Percentiles rank a stretch among this genome's conserved stretches.
phyloP scores from a whole-genome alignment of 2,329 filamentous ascomycete species.

The Aspergillus sp. region DNA sequence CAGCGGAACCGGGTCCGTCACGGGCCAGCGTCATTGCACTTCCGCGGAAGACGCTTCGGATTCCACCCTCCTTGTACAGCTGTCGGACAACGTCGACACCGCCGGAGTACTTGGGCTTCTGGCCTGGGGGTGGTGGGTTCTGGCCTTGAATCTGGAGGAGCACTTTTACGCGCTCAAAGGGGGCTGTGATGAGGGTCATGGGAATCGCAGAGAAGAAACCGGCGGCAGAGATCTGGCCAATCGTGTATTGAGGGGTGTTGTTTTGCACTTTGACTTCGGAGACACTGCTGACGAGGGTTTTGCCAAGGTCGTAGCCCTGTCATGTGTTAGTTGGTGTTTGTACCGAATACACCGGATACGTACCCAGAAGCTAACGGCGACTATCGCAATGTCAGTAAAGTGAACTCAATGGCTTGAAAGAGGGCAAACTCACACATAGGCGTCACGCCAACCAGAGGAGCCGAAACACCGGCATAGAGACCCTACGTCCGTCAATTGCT shows the following conservation, averaged over 20 bases:
- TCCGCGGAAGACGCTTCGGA: constrained; percentile 91
- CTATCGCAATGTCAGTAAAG: constrained; percentile 39
- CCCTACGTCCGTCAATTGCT: constrained; percentile 56
- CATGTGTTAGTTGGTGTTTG: constrained; percentile 40
- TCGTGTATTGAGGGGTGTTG: constrained; percentile 68
- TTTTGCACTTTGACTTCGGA: constrained; percentile 68
- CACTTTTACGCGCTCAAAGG: constrained; percentile 98
- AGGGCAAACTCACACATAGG: constrained; percentile 83
- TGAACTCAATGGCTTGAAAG: background rate
- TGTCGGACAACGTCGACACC: constrained; percentile 89
- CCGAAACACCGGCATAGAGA: constrained; percentile 94
- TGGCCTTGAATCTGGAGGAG: constrained; percentile 73
- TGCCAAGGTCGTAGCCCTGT: constrained; percentile 95
- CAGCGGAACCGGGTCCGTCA: constrained; percentile 89
- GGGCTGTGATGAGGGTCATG: constrained; percentile 97
- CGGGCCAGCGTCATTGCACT: constrained; percentile 87
- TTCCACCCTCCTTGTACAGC: constrained; percentile 86
- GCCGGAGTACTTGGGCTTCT: constrained; percentile 90
- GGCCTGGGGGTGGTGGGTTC: constrained; percentile 54
- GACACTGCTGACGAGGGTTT: constrained; percentile 75
- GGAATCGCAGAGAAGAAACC: constrained; percentile 98
- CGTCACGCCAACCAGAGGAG: constrained; percentile 91
- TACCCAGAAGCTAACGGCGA: constrained; percentile 71
- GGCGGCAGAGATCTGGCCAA: constrained; percentile 85
- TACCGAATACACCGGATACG: constrained; percentile 17